Percentiles rank a stretch among this genome's conserved stretches.
Conservation (phyloP, 352 stramenopile species). For the Discostella stelligera region DNA sequence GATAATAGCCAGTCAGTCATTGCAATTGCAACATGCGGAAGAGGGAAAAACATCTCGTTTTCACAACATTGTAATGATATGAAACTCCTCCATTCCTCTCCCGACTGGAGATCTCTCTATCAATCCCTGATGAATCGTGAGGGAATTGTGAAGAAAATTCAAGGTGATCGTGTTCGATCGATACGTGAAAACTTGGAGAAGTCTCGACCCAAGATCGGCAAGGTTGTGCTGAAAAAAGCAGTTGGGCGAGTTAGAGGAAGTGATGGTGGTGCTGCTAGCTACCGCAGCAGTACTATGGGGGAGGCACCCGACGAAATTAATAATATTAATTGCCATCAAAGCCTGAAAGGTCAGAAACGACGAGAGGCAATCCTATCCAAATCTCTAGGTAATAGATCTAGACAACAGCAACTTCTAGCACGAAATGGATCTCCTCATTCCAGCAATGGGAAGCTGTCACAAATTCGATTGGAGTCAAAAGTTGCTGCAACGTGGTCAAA, state of each 20-base stretch:
- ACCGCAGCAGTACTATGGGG: not conserved
- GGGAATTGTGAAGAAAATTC: slow-evolving; percentile 13
- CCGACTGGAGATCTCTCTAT: slow-evolving; percentile 47
- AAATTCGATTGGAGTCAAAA: slow-evolving; percentile 30
- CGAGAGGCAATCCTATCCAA: slow-evolving; percentile 43
- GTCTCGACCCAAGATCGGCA: slow-evolving; percentile 42
- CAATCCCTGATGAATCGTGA: slow-evolving; percentile 18
- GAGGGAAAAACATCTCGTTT: slow-evolving; percentile 13
- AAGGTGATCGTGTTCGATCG: slow-evolving; percentile 38
- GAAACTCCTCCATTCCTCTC: slow-evolving; percentile 39
- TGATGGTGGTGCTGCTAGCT: not conserved
- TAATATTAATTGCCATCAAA: not conserved
- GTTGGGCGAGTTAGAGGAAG: slow-evolving; percentile 41
- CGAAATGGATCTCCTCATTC: not conserved
- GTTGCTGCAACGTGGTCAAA: slow-evolving; percentile 27
- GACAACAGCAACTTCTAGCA: slow-evolving; percentile 9
- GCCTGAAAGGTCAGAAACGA: not conserved
- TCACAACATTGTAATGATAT: slow-evolving; percentile 41
- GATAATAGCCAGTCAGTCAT: not conserved
- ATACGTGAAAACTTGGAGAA: slow-evolving; percentile 39
- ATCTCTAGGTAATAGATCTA: slow-evolving; percentile 28
- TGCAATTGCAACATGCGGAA: slow-evolving; percentile 34
- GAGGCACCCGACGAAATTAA: not conserved
- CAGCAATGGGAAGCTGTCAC: slow-evolving; percentile 20
- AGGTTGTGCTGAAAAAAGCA: slow-evolving; percentile 42